Percentiles rank a stretch among this genome's conserved stretches.
These are phyloP conservation scores for Aspergillus glaucus DNA, from an alignment of 2,329 filamentous ascomycete species.

Conservation along the genomic window DNA sequence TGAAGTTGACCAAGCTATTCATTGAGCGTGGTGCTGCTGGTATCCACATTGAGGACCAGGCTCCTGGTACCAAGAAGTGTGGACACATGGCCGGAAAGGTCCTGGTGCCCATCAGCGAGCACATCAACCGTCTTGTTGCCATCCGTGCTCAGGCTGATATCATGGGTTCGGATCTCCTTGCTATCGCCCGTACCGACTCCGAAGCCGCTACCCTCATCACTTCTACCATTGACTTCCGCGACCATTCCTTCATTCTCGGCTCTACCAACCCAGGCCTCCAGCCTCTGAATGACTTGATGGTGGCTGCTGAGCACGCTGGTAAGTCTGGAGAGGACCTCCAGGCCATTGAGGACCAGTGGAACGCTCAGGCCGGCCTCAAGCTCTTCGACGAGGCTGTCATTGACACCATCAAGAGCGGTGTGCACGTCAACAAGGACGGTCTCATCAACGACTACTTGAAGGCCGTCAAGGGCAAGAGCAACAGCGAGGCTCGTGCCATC, in stretches of 20 bases:
- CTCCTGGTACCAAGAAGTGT: constrained; percentile 98
- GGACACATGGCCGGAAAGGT: constrained; percentile 99
- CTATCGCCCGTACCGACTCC: constrained; percentile 90
- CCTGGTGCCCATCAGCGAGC: constrained; percentile 90
- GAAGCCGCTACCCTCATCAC: constrained; percentile 97
- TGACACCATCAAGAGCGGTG: constrained; percentile 67
- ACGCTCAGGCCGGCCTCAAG: constrained; percentile 68
- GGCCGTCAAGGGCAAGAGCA: constrained; percentile 74
- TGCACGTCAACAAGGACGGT: constrained; percentile 59
- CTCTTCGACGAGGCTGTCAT: constrained; percentile 87
- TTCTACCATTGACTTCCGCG: constrained; percentile 89
- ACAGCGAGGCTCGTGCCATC: constrained; percentile 71
- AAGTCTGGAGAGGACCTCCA: constrained; percentile 77
- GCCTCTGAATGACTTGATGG: constrained; percentile 86
- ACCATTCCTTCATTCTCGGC: constrained; percentile 90
- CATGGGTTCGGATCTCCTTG: constrained; percentile 87
- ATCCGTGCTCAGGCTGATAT: constrained; percentile 98
- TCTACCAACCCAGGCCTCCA: constrained; percentile 77
- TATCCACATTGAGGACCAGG: constrained; percentile 98
- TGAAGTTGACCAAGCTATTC: constrained; percentile 99
- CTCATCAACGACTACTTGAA: constrained; percentile 62
- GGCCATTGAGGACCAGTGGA: constrained; percentile 87
- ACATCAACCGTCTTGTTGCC: constrained; percentile 94
- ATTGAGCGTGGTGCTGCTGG: constrained; percentile 93
- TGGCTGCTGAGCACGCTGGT: constrained; percentile 72